Conservation (phyloP, 148 eudicot species). For the Euryodendron excelsum region DNA sequence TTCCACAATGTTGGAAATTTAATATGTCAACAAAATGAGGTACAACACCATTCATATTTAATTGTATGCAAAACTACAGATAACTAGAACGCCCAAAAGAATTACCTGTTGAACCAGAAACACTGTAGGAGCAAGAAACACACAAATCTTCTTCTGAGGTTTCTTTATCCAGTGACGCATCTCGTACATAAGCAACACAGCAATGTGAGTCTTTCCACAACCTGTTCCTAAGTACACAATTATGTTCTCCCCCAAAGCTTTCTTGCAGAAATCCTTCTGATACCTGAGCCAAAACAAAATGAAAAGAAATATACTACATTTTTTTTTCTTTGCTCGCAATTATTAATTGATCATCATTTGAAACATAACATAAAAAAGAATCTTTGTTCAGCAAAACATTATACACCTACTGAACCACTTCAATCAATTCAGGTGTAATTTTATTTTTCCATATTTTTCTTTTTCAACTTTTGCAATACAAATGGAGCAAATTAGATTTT, state of each 20-base stretch:
- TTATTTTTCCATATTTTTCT: neutral
- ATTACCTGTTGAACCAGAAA: constrained; percentile 82
- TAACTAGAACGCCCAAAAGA: too few species aligned
- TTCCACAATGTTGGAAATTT: too few species aligned
- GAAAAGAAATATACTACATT: neutral
- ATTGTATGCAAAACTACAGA: too few species aligned
- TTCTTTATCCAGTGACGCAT: constrained; percentile 65
- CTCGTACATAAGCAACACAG: constrained; percentile 68
- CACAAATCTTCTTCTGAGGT: constrained; percentile 64
- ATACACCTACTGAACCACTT: neutral
- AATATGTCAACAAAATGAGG: too few species aligned
- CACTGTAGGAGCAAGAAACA: constrained; percentile 92
- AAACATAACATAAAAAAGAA: neutral
- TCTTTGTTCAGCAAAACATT: neutral
- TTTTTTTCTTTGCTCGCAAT: neutral
- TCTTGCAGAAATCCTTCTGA: constrained; percentile 67
- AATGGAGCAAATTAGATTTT: neutral
- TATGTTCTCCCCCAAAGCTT: constrained; percentile 69
- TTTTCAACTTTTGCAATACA: neutral
- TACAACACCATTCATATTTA: too few species aligned
- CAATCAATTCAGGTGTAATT: neutral
- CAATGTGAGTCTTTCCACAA: constrained; percentile 91
- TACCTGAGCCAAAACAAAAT: constrained; percentile 45
- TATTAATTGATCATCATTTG: constrained; percentile 22
- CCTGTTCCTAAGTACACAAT: constrained; percentile 89